Percentiles rank a stretch among this genome's conserved stretches.
phyloP scores from a whole-genome alignment of 192 early-diverging fungal genomes.

The Lobosporangium transversale region DNA sequence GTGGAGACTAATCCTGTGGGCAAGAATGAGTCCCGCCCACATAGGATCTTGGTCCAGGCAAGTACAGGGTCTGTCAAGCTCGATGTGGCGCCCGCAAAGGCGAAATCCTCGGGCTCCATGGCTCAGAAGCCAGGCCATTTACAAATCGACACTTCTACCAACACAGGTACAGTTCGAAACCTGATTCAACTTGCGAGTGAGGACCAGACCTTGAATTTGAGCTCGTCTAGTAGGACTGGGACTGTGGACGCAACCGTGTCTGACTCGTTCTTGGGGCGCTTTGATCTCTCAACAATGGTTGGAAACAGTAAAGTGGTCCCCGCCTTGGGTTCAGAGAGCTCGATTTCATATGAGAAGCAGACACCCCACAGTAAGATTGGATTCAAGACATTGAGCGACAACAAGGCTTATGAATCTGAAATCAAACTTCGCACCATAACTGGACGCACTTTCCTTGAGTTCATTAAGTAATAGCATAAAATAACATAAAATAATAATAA shows the following conservation, averaged over 20 bases:
- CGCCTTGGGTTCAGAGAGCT: slow-evolving; percentile 7
- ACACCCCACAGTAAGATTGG: slow-evolving; percentile 6
- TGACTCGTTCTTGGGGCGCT: slow-evolving; percentile 28
- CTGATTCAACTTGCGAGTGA: slow-evolving; percentile 3
- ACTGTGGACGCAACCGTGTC: slow-evolving; percentile 4
- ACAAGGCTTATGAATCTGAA: neutral
- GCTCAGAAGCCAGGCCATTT: slow-evolving; percentile 17
- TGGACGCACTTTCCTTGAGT: neutral
- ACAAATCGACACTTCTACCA: neutral
- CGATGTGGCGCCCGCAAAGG: neutral
- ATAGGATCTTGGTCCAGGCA: slow-evolving; percentile 4
- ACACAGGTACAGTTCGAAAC: slow-evolving; percentile 1
- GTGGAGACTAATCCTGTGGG: slow-evolving; percentile 11
- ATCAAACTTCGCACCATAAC: slow-evolving; percentile 9
- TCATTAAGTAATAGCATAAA: slow-evolving; percentile 5
- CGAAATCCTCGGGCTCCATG: neutral
- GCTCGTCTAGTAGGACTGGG: slow-evolving; percentile 1
- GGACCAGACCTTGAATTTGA: slow-evolving; percentile 10
- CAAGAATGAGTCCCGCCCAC: neutral
- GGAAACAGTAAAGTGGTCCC: slow-evolving; percentile 2
- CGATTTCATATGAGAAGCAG: slow-evolving; percentile 20
- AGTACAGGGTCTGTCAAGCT: slow-evolving; percentile 13
- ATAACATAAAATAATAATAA: neutral
- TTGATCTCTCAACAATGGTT: neutral
- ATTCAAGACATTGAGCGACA: slow-evolving; percentile 1